phyloP scores from a whole-genome alignment of 2,329 filamentous ascomycete species.

The Fusarium nelsonii region DNA sequence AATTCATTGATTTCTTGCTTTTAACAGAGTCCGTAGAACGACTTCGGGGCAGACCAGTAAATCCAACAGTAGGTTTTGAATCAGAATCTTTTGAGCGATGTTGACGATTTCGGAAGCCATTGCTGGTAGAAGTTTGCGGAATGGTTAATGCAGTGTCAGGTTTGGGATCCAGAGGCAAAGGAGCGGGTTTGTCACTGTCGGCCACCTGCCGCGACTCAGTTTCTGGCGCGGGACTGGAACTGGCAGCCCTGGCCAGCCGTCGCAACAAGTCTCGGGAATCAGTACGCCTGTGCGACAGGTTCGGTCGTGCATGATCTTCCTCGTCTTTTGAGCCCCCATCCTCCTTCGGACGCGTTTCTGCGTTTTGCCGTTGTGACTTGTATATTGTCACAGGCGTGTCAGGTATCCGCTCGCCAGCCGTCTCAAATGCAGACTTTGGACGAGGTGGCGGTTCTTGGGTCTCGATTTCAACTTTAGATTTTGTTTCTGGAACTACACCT shows the following conservation, averaged over 20 bases:
- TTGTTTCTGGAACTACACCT: constrained; percentile 24
- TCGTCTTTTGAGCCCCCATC: constrained; percentile 19
- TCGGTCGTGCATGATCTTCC: constrained; percentile 33
- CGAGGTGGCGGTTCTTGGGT: constrained; percentile 35
- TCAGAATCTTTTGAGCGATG: constrained; percentile 40
- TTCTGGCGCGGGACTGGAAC: constrained; percentile 58
- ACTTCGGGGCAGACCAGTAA: constrained; percentile 58
- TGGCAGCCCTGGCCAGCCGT: constrained; percentile 62
- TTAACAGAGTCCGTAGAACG: constrained; percentile 61
- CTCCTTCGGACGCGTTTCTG: constrained; percentile 16
- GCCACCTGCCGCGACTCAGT: constrained; percentile 36
- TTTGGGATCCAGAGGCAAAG: constrained; percentile 28
- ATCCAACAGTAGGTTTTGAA: constrained; percentile 60
- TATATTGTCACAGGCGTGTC: constrained; percentile 59
- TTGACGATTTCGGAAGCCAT: constrained; percentile 27
- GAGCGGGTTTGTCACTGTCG: constrained; percentile 28
- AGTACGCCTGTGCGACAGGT: constrained; percentile 44
- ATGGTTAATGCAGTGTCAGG: constrained; percentile 29
- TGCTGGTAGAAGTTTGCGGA: constrained; percentile 35
- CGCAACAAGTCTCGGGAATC: constrained; percentile 64
- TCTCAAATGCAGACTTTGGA: constrained; percentile 46
- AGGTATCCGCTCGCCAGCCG: constrained; percentile 52
- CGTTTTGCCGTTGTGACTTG: constrained; percentile 45
- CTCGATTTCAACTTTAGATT: constrained; percentile 16
- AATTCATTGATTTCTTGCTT: constrained; percentile 62